These are phyloP conservation scores for Rhododendron vialii DNA, from an alignment of 148 eudicot species.

Conservation along the genomic window DNA sequence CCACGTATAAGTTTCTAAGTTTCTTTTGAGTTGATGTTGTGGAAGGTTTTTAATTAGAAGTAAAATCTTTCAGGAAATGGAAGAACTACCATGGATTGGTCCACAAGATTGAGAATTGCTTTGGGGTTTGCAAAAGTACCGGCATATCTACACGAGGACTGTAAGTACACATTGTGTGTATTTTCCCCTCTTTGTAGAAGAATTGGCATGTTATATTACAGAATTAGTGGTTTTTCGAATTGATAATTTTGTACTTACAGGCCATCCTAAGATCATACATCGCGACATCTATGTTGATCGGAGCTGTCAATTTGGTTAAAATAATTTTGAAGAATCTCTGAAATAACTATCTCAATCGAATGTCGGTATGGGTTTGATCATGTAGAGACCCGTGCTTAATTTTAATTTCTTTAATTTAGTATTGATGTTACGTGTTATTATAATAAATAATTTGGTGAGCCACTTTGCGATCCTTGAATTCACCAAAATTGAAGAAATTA, in stretches of 20 bases:
- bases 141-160: conserved; percentile 75
- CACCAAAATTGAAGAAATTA: too few species aligned
- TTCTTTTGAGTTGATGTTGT: background rate
- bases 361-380: too few species aligned
- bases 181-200: background rate
- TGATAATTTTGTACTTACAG: conserved; percentile 30
- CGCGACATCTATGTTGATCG: conserved; percentile 45
- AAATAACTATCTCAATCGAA: too few species aligned
- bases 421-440: too few species aligned
- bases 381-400: too few species aligned
- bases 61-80: conserved; percentile 42
- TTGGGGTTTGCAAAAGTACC: conserved; percentile 75
- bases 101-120: conserved; percentile 61
- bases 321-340: too few species aligned
- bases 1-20: background rate
- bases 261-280: conserved; percentile 94
- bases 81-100: conserved; percentile 57
- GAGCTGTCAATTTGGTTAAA: too few species aligned
- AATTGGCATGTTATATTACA: background rate
- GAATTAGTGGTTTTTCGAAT: background rate
- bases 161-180: conserved; percentile 27
- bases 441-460: too few species aligned
- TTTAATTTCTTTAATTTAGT: too few species aligned
- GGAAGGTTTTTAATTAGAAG: conserved; percentile 10
- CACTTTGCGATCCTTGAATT: too few species aligned